These are phyloP conservation scores for Erodium moschatum DNA, from an alignment of 441 rosid species.

Conservation along the genomic window DNA sequence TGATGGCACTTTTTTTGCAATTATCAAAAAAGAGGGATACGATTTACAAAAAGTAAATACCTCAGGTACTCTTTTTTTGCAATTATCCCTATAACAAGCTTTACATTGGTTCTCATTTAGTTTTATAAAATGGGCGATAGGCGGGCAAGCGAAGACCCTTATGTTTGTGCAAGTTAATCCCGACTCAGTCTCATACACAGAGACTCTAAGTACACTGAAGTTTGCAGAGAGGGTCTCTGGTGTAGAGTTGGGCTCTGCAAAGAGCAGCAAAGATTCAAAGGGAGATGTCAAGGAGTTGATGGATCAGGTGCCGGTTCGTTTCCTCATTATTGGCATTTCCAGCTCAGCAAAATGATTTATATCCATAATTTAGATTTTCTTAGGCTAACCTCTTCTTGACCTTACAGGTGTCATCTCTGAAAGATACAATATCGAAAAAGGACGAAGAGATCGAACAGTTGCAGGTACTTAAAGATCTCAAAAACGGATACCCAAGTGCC, in stretches of 20 bases:
- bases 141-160: conserved; percentile 83
- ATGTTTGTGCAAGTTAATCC: conserved; percentile 98
- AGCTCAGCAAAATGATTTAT: not conserved
- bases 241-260: conserved; percentile 85
- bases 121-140: conserved; percentile 33
- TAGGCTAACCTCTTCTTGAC: not conserved
- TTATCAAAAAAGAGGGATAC: too few relatives aligned
- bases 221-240: conserved; percentile 96
- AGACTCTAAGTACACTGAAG: conserved; percentile 79
- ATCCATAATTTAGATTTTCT: not conserved
- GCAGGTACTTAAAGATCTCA: conserved; percentile 23
- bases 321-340: not conserved
- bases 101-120: conserved; percentile 34
- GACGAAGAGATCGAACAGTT: conserved; percentile 67
- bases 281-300: conserved; percentile 76
- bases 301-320: conserved; percentile 49
- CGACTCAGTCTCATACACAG: conserved; percentile 67
- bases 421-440: conserved; percentile 60
- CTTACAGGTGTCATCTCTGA: conserved; percentile 60
- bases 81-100: not conserved
- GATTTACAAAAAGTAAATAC: too few relatives aligned
- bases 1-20: too few relatives aligned
- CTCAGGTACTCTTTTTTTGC: too few relatives aligned
- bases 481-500: conserved; percentile 3
- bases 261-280: conserved; percentile 63